Conservation (phyloP, 352 stramenopile genomes). For the Globisporangium viniferum region DNA sequence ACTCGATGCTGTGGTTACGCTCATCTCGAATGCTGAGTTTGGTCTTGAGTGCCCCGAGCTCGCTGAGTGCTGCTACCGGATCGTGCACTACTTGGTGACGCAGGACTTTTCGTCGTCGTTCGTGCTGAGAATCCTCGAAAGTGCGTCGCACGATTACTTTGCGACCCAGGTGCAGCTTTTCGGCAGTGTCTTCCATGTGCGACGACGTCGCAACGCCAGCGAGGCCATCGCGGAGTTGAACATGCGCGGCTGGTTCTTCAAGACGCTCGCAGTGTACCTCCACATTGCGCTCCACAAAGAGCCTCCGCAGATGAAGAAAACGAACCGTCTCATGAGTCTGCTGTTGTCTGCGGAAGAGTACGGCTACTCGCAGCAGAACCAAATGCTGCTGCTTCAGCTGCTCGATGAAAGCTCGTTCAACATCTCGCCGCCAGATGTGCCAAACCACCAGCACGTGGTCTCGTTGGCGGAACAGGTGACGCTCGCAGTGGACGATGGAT, state of each 20-base stretch:
- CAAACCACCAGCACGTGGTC: constrained; percentile 67
- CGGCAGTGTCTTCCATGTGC: constrained; percentile 37
- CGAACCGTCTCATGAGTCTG: constrained; percentile 61
- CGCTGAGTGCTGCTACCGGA: constrained; percentile 58
- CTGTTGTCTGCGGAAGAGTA: constrained; percentile 41
- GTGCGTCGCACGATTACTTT: constrained; percentile 61
- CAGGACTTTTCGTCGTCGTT: constrained; percentile 64
- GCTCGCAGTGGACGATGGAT: constrained; percentile 47
- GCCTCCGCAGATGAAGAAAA: constrained; percentile 61
- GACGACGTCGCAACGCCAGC: constrained; percentile 32
- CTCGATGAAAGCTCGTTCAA: constrained; percentile 67
- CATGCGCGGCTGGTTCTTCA: constrained; percentile 85
- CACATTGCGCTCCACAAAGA: constrained; percentile 68
- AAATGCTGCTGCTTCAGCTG: constrained; percentile 69
- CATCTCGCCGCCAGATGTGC: constrained; percentile 53
- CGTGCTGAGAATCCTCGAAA: constrained; percentile 58
- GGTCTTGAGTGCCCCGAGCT: constrained; percentile 60
- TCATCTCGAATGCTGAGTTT: constrained; percentile 75
- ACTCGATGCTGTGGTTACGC: constrained; percentile 64
- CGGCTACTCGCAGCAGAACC: constrained; percentile 36
- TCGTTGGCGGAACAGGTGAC: constrained; percentile 66
- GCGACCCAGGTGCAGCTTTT: constrained; percentile 66
- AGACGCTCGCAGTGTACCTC: constrained; percentile 75
- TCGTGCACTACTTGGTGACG: constrained; percentile 61
- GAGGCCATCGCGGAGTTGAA: constrained; percentile 56